These are phyloP conservation scores for Seiridium unicorne DNA, from an alignment of 2,329 filamentous ascomycete species.

Conservation along the genomic window DNA sequence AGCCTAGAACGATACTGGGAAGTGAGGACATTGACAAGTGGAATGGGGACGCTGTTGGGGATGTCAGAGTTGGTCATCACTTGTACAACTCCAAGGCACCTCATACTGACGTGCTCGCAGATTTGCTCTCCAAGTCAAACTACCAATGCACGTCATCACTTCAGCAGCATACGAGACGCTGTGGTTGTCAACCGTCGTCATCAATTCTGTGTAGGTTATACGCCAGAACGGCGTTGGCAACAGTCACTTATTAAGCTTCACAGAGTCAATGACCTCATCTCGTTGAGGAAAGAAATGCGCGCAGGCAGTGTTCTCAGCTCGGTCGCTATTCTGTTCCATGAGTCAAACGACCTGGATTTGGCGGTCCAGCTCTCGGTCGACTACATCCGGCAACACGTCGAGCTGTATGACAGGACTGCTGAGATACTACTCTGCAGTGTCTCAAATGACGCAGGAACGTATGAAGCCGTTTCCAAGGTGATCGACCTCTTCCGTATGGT, in stretches of 20 bases:
- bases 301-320: conserved; percentile 24
- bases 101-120: conserved; percentile 9
- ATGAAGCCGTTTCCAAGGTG: conserved; percentile 16
- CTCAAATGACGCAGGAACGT: conserved; percentile 7
- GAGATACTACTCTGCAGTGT: conserved; percentile 14
- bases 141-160: conserved; percentile 15
- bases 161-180: conserved; percentile 21
- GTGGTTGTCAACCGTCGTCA: conserved; percentile 21
- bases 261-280: conserved; percentile 25
- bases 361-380: conserved; percentile 23
- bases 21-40: conserved; percentile 24
- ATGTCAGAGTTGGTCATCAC: conserved; percentile 20
- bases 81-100: neutral
- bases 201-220: conserved; percentile 23
- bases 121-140: conserved; percentile 18
- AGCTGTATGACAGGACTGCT: conserved; percentile 19
- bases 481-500: conserved; percentile 19
- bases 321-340: conserved; percentile 24
- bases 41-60: conserved; percentile 22
- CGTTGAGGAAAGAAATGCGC: conserved; percentile 23
- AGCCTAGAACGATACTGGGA: conserved; percentile 24
- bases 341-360: conserved; percentile 19
- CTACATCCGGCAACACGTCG: conserved; percentile 17
- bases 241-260: no score
- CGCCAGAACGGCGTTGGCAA: no score